Percentiles rank a stretch among this genome's conserved stretches.
phyloP scores from a whole-genome alignment of 108 stramenopile genomes.

The Cyclotella choctawhatcheeana region DNA sequence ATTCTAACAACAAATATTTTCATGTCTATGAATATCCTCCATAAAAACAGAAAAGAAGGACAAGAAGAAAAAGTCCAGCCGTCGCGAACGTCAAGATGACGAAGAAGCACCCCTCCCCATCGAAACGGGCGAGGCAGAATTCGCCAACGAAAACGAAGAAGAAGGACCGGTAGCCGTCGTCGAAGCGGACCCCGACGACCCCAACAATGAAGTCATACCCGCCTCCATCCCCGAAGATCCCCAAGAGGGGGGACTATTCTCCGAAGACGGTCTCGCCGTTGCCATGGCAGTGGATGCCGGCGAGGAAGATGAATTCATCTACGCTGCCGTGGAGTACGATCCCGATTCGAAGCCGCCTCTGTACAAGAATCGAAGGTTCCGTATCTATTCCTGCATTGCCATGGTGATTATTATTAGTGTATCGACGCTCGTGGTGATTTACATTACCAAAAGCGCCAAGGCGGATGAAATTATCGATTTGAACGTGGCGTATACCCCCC shows the following conservation, averaged over 20 bases:
- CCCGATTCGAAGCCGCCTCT: conserved; percentile 81
- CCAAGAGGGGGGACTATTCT: conserved; percentile 4
- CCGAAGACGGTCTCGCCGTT: conserved; percentile 60
- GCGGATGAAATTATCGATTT: conserved; percentile 17
- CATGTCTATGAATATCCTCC: too few relatives aligned
- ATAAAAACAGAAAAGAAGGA: conserved; percentile 16
- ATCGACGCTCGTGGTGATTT: conserved; percentile 23
- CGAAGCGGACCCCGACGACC: neutral
- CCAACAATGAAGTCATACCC: neutral
- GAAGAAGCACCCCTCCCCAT: conserved; percentile 7
- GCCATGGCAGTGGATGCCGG: conserved; percentile 60
- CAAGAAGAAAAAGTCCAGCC: conserved; percentile 27
- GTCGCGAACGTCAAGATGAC: neutral
- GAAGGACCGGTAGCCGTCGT: neutral
- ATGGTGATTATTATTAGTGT: conserved; percentile 23
- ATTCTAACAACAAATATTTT: too few relatives aligned
- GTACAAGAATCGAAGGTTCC: conserved; percentile 65
- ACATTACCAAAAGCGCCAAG: conserved; percentile 35
- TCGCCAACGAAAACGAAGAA: neutral
- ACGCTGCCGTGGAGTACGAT: conserved; percentile 79
- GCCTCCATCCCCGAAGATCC: conserved; percentile 9
- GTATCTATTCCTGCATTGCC: conserved; percentile 56
- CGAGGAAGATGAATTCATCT: conserved; percentile 70
- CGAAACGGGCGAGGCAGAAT: neutral
- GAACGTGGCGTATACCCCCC: conserved; percentile 1